Percentiles rank a stretch among this genome's conserved stretches.
phyloP scores from a whole-genome alignment of 805 yeast genomes.

The Kluyveromyces starmeri region DNA sequence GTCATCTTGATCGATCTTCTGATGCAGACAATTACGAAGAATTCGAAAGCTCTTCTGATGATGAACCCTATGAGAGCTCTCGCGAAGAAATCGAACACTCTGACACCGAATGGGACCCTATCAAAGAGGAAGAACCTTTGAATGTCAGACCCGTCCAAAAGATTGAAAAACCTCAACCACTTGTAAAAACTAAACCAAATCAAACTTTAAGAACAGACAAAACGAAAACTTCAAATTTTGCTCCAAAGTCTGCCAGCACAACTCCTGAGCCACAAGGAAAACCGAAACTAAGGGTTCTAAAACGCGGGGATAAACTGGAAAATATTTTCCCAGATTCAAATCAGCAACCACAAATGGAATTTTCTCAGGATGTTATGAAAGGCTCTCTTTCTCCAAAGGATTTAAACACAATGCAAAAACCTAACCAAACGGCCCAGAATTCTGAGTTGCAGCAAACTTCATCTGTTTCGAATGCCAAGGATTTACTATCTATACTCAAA shows the following conservation, averaged over 20 bases:
- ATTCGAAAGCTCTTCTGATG: constrained; percentile 24
- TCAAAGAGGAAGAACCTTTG: constrained; percentile 6
- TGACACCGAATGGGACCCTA: constrained; percentile 3
- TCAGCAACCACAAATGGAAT: not conserved
- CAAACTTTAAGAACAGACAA: no score
- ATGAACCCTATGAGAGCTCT: constrained; percentile 13
- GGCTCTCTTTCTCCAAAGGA: no score
- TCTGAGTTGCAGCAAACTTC: constrained; percentile 28
- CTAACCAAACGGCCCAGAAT: constrained; percentile 29
- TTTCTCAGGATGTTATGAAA: not conserved
- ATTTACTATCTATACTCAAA: not conserved
- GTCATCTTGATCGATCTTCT: not conserved
- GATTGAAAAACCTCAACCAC: constrained; percentile 6
- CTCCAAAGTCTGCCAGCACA: no score
- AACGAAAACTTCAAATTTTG: no score
- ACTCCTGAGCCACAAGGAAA: no score
- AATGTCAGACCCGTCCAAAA: not conserved
- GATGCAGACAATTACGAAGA: constrained; percentile 16
- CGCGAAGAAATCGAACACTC: constrained; percentile 10
- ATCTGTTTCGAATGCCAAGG: not conserved
- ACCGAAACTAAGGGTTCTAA: constrained; percentile 29
- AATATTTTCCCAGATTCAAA: constrained; percentile 13
- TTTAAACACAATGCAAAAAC: no score
- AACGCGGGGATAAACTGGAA: constrained; percentile 30
- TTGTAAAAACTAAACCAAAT: constrained; percentile 2